These are phyloP conservation scores for Sporothrix sp. DNA, from an alignment of 2,329 filamentous ascomycete species.

Conservation along the genomic window DNA sequence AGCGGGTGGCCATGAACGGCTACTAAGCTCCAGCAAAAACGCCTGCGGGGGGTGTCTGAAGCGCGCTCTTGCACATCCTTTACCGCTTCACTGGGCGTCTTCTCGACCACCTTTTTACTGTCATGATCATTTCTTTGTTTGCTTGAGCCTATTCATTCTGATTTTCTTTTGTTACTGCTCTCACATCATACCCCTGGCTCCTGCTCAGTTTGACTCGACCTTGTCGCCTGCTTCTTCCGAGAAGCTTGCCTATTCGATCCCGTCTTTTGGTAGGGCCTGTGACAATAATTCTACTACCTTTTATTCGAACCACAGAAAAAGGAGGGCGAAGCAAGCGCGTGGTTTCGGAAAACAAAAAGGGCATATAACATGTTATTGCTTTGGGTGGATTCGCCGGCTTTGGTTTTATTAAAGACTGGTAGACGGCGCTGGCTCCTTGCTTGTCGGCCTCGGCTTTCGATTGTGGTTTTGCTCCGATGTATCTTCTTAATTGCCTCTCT, in stretches of 20 bases:
- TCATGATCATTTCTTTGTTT: slow-evolving; percentile 8
- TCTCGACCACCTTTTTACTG: slow-evolving; percentile 3
- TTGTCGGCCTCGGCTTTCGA: slow-evolving; percentile 21
- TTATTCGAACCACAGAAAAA: slow-evolving; percentile 4
- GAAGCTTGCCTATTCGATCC: not conserved
- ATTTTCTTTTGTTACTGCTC: slow-evolving; percentile 8
- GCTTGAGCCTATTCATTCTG: slow-evolving; percentile 5
- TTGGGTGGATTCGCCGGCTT: slow-evolving; percentile 4
- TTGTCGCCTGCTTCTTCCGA: not conserved
- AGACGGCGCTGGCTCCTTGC: slow-evolving; percentile 12
- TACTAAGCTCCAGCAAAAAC: slow-evolving; percentile 50
- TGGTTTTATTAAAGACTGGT: slow-evolving; percentile 8
- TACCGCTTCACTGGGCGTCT: not conserved
- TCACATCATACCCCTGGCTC: slow-evolving; percentile 15
- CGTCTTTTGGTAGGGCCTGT: not conserved
- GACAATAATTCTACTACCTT: slow-evolving; percentile 5
- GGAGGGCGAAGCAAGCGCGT: slow-evolving; percentile 6
- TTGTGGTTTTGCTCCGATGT: slow-evolving; percentile 10
- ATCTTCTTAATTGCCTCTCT: slow-evolving; percentile 5
- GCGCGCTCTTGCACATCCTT: not conserved
- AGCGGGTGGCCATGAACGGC: slow-evolving; percentile 98
- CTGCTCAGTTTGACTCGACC: not conserved
- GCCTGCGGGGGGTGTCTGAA: slow-evolving; percentile 12
- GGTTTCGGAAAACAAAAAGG: slow-evolving; percentile 9
- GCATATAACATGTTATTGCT: slow-evolving; percentile 5